Percentiles rank a stretch among this genome's conserved stretches.
Conservation (phyloP, 768 basidiomycete species). For the Leccinellum albellum region DNA sequence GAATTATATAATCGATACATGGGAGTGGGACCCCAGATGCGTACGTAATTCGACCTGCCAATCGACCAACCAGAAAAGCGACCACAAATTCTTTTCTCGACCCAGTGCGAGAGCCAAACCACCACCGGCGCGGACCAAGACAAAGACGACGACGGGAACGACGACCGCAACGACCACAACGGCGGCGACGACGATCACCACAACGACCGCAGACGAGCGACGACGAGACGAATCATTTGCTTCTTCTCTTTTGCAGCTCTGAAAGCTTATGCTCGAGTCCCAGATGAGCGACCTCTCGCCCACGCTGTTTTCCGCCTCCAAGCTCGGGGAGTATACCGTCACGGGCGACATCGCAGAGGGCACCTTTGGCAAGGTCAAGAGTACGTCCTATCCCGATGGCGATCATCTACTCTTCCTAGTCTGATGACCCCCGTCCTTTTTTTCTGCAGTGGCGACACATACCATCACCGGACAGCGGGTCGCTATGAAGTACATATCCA, state of each 20-base stretch:
- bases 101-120: too few species aligned
- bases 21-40: constrained; percentile 15
- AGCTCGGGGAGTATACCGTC: constrained; percentile 89
- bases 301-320: constrained; percentile 51
- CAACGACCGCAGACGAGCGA: not conserved
- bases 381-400: constrained; percentile 47
- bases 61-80: constrained; percentile 16
- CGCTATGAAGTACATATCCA: constrained; percentile 96
- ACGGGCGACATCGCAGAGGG: constrained; percentile 90
- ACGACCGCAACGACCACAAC: constrained; percentile 13
- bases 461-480: constrained; percentile 86
- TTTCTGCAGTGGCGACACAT: constrained; percentile 1
- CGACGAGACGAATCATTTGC: constrained; percentile 7
- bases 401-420: constrained; percentile 15
- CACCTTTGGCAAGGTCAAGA: constrained; percentile 98
- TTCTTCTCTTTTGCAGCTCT: not conserved
- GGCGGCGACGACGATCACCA: not conserved
- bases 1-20: constrained; percentile 17
- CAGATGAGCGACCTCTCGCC: constrained; percentile 25
- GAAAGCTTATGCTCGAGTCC: not conserved
- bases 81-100: constrained; percentile 24
- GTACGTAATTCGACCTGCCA: constrained; percentile 20
- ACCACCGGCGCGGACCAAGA: not conserved
- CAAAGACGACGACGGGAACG: not conserved
- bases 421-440: constrained; percentile 10